Conservation (phyloP, 2,329 filamentous ascomycete species). For the Colletotrichum aenigma region DNA sequence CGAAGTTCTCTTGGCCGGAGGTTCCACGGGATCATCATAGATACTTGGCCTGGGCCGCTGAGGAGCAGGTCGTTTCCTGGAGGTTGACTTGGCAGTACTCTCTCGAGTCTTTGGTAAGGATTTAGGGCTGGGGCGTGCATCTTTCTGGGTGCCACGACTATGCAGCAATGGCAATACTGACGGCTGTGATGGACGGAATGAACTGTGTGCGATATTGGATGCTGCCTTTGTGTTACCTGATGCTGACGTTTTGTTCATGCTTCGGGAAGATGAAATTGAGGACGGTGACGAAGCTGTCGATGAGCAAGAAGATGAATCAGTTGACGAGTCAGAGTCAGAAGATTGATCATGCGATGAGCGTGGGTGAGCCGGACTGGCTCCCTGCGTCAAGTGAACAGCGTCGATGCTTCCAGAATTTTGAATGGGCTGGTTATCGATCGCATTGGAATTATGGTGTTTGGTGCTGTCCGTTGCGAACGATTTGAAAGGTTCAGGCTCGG, state of each 20-base stretch:
- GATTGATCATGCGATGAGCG: background rate
- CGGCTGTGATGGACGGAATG: background rate
- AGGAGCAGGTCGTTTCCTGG: background rate
- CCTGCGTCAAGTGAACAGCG: background rate
- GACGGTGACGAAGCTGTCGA: background rate
- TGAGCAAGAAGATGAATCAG: background rate
- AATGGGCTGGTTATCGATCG: background rate
- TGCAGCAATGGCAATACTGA: background rate
- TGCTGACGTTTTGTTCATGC: background rate
- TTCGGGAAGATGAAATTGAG: background rate
- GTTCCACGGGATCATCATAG: background rate
- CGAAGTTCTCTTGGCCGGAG: background rate
- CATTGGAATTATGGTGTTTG: background rate
- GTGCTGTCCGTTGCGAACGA: background rate
- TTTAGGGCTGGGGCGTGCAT: background rate
- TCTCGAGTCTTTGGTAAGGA: background rate
- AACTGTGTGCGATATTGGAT: background rate
- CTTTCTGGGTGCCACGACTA: background rate
- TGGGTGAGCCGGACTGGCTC: background rate
- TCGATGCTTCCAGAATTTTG: background rate
- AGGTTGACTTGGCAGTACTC: background rate
- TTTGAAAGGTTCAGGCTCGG: background rate
- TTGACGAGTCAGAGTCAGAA: background rate
- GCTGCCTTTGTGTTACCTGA: background rate
- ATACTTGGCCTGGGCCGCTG: background rate